A percentile compares a stretch with the other conserved stretches of the same genome.
phyloP scores from a whole-genome alignment of 371 early-diverging fungal species.

The Nematocida major region DNA sequence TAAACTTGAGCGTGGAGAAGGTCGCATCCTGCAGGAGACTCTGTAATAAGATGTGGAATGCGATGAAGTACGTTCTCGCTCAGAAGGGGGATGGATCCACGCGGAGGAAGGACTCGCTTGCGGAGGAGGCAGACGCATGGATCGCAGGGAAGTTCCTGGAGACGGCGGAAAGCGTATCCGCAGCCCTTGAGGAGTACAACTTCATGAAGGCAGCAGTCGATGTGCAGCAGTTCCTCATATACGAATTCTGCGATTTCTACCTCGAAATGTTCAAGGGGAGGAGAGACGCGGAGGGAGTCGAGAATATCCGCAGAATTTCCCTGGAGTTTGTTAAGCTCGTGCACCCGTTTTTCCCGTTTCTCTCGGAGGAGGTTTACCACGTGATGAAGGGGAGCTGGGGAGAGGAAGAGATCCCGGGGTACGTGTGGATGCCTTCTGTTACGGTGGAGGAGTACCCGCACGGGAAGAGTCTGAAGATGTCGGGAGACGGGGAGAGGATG shows the following conservation, averaged over 20 bases:
- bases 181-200: slow-evolving; percentile 72
- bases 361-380: slow-evolving; percentile 86
- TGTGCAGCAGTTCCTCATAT: slow-evolving; percentile 83
- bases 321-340: slow-evolving; percentile 80
- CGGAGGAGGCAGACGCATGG: slow-evolving; percentile 11
- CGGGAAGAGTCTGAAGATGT: not conserved
- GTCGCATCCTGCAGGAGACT: slow-evolving; percentile 95
- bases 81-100: not conserved
- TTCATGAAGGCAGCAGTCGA: slow-evolving; percentile 85
- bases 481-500: not conserved
- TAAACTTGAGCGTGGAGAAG: slow-evolving; percentile 87
- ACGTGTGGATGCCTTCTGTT: slow-evolving; percentile 27
- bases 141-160: slow-evolving; percentile 8
- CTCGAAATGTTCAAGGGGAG: slow-evolving; percentile 69
- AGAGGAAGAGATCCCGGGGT: not conserved
- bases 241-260: slow-evolving; percentile 92
- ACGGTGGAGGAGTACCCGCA: slow-evolving; percentile 34
- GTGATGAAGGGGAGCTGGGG: slow-evolving; percentile 30
- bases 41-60: slow-evolving; percentile 99
- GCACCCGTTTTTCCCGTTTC: slow-evolving; percentile 96
- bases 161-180: not conserved
- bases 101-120: not conserved
- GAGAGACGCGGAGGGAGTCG: slow-evolving; percentile 52
- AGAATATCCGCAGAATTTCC: slow-evolving; percentile 70
- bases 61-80: slow-evolving; percentile 71